phyloP scores from a whole-genome alignment of 805 yeast genomes.

The Pichia heedii region DNA sequence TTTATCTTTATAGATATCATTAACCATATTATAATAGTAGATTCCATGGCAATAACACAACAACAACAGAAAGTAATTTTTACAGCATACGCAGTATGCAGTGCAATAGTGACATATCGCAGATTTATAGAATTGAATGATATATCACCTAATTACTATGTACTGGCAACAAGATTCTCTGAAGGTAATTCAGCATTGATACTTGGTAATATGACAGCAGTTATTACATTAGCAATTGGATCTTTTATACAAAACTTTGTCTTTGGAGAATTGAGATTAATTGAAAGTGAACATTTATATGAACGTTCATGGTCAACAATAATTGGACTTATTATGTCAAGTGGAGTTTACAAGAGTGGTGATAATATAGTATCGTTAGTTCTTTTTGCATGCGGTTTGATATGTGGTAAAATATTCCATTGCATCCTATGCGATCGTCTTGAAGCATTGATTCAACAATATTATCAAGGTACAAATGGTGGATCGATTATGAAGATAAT shows the following conservation, averaged over 20 bases:
- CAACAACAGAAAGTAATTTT: slow-evolving; percentile 6
- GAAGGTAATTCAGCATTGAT: slow-evolving; percentile 39
- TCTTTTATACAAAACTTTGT: slow-evolving; percentile 42
- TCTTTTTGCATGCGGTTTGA: slow-evolving; percentile 26
- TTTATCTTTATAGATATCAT: too few species aligned
- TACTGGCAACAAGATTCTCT: slow-evolving; percentile 41
- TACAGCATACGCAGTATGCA: slow-evolving; percentile 19
- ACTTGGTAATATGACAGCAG: slow-evolving; percentile 36
- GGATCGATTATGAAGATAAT: slow-evolving; percentile 17
- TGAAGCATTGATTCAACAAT: slow-evolving; percentile 39
- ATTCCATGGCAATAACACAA: neutral
- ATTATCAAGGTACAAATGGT: slow-evolving; percentile 20
- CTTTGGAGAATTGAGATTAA: slow-evolving; percentile 66
- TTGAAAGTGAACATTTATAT: slow-evolving; percentile 68
- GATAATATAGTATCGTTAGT: slow-evolving; percentile 39
- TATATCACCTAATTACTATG: slow-evolving; percentile 39
- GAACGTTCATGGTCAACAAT: slow-evolving; percentile 59
- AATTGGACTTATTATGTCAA: slow-evolving; percentile 51
- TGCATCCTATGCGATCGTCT: slow-evolving; percentile 53
- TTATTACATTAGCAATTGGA: slow-evolving; percentile 29
- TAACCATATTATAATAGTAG: neutral
- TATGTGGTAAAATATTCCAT: slow-evolving; percentile 62
- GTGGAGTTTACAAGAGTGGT: slow-evolving; percentile 40
- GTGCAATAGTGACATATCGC: slow-evolving; percentile 28
- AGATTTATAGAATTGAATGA: slow-evolving; percentile 31